phyloP scores from a whole-genome alignment of 148 eudicot genomes.

The Diospyros lotus region DNA sequence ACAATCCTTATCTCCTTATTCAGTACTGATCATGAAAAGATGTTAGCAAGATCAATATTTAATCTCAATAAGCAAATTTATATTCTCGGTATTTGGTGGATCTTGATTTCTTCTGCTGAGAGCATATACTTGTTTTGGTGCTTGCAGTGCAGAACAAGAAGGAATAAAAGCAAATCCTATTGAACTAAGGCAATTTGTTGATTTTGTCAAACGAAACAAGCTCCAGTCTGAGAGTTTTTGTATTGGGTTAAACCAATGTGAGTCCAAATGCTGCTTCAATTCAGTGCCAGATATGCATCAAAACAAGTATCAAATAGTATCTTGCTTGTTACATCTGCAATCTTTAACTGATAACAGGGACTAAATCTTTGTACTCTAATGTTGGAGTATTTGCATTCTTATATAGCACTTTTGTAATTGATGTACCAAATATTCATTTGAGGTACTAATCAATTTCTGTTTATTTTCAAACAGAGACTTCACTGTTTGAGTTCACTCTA shows the following conservation, averaged over 20 bases:
- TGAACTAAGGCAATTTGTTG: conserved; percentile 66
- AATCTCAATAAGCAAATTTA: background rate
- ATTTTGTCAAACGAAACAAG: conserved; percentile 66
- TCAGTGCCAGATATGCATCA: background rate
- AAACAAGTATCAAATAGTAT: background rate
- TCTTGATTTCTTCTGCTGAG: background rate
- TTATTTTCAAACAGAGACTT: background rate
- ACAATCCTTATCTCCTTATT: too few species aligned
- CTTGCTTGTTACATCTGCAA: background rate
- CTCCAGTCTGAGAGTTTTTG: conserved; percentile 67
- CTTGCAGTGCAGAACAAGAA: conserved; percentile 81
- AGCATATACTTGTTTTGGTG: conserved; percentile 12
- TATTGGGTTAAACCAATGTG: conserved; percentile 78
- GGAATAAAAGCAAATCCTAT: conserved; percentile 68
- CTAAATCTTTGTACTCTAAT: background rate
- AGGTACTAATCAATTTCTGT: background rate
- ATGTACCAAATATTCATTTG: background rate
- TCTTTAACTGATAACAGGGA: background rate
- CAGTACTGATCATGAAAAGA: too few species aligned
- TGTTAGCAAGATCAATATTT: background rate
- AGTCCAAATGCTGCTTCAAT: conserved; percentile 28
- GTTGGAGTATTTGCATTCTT: background rate
- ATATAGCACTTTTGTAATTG: background rate
- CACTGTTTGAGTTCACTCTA: background rate
- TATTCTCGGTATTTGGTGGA: background rate